Percentiles rank a stretch among this genome's conserved stretches.
These are phyloP conservation scores for Coemansia sp. DNA, from an alignment of 192 early-diverging fungal species.

Conservation along the genomic window DNA sequence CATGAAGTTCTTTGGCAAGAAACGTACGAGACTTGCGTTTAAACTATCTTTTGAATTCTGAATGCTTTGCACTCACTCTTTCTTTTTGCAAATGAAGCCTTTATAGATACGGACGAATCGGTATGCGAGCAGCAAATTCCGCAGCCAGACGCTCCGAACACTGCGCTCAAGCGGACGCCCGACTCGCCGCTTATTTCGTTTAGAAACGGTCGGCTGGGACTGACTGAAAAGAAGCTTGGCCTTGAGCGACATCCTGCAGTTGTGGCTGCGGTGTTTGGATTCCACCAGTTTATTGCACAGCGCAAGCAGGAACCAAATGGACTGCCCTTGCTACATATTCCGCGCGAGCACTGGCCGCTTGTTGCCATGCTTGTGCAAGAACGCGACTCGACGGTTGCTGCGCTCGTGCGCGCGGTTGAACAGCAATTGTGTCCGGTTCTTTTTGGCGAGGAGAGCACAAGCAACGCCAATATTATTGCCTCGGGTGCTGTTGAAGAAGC, in stretches of 20 bases:
- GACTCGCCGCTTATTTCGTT: slow-evolving; percentile 15
- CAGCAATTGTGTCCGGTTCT: slow-evolving; percentile 45
- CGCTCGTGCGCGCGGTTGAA: slow-evolving; percentile 35
- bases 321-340: slow-evolving; percentile 28
- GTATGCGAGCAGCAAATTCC: slow-evolving; percentile 1
- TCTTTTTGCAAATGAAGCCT: background rate
- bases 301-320: slow-evolving; percentile 14
- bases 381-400: slow-evolving; percentile 23
- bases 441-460: slow-evolving; percentile 29
- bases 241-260: slow-evolving; percentile 48
- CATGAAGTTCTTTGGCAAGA: slow-evolving; percentile 10
- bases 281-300: slow-evolving; percentile 45
- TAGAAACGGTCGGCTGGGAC: slow-evolving; percentile 36
- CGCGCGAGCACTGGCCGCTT: slow-evolving; percentile 29
- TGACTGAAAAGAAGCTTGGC: slow-evolving; percentile 40
- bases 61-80: background rate
- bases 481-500: slow-evolving; percentile 24
- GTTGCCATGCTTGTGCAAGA: slow-evolving; percentile 52
- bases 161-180: background rate
- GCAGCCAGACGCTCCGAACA: background rate
- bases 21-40: background rate
- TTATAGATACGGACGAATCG: background rate
- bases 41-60: background rate
- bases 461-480: slow-evolving; percentile 33
- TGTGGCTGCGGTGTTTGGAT: slow-evolving; percentile 37